phyloP scores from a whole-genome alignment of 164 flowering plant species.

The Stephania yunnanensis region DNA sequence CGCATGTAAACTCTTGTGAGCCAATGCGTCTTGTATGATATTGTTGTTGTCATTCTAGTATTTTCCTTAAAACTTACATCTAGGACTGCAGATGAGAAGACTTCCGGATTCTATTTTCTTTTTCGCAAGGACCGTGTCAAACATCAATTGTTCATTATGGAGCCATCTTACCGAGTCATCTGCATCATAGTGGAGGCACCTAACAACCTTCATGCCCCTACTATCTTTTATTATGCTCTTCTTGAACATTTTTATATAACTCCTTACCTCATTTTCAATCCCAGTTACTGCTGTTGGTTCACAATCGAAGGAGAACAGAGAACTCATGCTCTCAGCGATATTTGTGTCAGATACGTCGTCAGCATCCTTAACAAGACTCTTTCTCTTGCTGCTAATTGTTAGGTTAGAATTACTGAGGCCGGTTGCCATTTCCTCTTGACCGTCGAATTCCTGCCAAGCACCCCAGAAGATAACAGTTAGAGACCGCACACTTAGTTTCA shows the following conservation, averaged over 20 bases:
- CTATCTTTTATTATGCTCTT: slow-evolving; percentile 25
- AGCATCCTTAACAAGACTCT: slow-evolving; percentile 4
- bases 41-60: too few relatives aligned
- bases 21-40: too few relatives aligned
- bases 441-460: slow-evolving; percentile 25
- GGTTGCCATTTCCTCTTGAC: slow-evolving; percentile 13
- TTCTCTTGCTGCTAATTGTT: slow-evolving; percentile 21
- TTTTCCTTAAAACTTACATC: slow-evolving; percentile 14
- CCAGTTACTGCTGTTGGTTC: slow-evolving; percentile 19
- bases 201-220: slow-evolving; percentile 2
- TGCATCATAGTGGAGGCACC: slow-evolving; percentile 21
- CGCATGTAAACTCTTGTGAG: too few relatives aligned
- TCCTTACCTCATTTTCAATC: slow-evolving; percentile 27
- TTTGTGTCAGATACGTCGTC: slow-evolving; percentile 5
- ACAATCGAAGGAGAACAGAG: slow-evolving; percentile 31
- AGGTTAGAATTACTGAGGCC: slow-evolving; percentile 16
- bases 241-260: slow-evolving; percentile 37
- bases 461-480: background rate
- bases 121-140: slow-evolving; percentile 40
- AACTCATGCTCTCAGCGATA: slow-evolving; percentile 12
- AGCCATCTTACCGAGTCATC: slow-evolving; percentile 28
- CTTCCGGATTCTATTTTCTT: slow-evolving; percentile 59
- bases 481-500: background rate
- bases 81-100: slow-evolving; percentile 47
- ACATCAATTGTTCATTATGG: slow-evolving; percentile 34